Conservation (phyloP, 2,329 filamentous ascomycete genomes). For the Hysterium pulicare region DNA sequence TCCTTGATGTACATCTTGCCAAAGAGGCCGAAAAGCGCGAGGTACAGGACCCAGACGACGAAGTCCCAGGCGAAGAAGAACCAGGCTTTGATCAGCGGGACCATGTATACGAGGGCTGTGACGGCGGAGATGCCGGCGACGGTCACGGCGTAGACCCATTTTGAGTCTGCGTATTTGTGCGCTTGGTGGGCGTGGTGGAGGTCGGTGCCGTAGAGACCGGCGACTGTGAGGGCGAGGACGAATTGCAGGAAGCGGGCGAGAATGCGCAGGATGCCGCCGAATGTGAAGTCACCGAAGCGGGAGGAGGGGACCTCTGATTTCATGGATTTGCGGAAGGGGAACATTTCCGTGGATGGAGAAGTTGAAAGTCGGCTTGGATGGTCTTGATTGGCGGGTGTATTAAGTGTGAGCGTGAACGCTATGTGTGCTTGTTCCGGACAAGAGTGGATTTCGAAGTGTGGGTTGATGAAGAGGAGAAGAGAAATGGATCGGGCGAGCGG, state of each 20-base stretch:
- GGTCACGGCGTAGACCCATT: conserved; percentile 63
- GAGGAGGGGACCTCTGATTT: conserved; percentile 28
- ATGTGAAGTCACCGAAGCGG: conserved; percentile 15
- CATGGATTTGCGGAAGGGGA: conserved; percentile 26
- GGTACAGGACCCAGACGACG: conserved; percentile 71
- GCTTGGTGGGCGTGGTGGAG: conserved; percentile 43
- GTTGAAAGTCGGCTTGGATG: background rate
- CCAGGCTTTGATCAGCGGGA: conserved; percentile 54
- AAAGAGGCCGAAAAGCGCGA: conserved; percentile 79
- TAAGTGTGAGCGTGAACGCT: too few relatives aligned
- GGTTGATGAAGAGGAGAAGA: background rate
- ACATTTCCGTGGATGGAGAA: conserved; percentile 16
- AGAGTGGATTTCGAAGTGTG: background rate
- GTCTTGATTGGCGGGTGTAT: too few relatives aligned
- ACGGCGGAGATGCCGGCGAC: conserved; percentile 62
- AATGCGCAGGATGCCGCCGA: conserved; percentile 45
- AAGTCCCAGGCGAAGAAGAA: conserved; percentile 66
- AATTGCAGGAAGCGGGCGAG: conserved; percentile 73
- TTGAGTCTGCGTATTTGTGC: conserved; percentile 35
- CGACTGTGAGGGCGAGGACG: conserved; percentile 70
- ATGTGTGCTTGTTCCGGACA: conserved; percentile 3
- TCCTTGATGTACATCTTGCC: conserved; percentile 74
- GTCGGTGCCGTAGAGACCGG: conserved; percentile 61
- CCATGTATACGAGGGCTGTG: conserved; percentile 62
- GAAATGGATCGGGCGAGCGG: background rate